A percentile compares a stretch with the other conserved stretches of the same genome.
These are phyloP conservation scores for Aspergillus sergii DNA, from an alignment of 2,329 filamentous ascomycete genomes.

Conservation along the genomic window DNA sequence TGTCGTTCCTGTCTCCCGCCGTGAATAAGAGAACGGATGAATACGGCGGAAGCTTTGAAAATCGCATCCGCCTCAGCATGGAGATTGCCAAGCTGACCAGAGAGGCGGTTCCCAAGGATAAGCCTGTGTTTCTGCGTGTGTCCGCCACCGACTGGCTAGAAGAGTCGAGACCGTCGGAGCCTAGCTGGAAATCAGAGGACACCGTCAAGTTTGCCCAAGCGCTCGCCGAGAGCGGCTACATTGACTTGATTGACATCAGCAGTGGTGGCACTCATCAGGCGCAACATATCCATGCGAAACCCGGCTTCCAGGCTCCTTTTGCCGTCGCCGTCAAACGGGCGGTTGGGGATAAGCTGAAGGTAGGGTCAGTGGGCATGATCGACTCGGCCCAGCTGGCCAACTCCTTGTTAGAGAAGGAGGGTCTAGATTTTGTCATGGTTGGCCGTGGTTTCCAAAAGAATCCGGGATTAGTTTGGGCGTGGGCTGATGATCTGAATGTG, in stretches of 20 bases:
- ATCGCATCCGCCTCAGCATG: slow-evolving; percentile 67
- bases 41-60: slow-evolving; percentile 58
- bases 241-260: slow-evolving; percentile 83
- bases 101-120: slow-evolving; percentile 62
- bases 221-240: slow-evolving; percentile 66
- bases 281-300: slow-evolving; percentile 49
- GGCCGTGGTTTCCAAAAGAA: slow-evolving; percentile 81
- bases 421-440: slow-evolving; percentile 69
- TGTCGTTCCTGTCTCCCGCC: slow-evolving; percentile 68
- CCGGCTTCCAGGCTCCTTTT: slow-evolving; percentile 73
- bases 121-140: slow-evolving; percentile 73
- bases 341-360: slow-evolving; percentile 68
- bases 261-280: slow-evolving; percentile 31
- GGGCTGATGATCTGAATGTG: slow-evolving; percentile 72
- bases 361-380: slow-evolving; percentile 76
- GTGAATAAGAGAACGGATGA: slow-evolving; percentile 68
- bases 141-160: slow-evolving; percentile 76
- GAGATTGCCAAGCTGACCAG: slow-evolving; percentile 68
- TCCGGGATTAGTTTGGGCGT: slow-evolving; percentile 73
- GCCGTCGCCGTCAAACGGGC: slow-evolving; percentile 71
- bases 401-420: slow-evolving; percentile 55
- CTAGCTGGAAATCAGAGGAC: slow-evolving; percentile 71
- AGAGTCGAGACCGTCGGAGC: slow-evolving; percentile 54
- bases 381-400: slow-evolving; percentile 69
- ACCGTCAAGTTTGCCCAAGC: slow-evolving; percentile 65